A percentile compares a stretch with the other conserved stretches of the same genome.
Evolutionary conservation across 805 yeast species (phyloP).

Genomic region (Spathaspora girioi): DNA sequence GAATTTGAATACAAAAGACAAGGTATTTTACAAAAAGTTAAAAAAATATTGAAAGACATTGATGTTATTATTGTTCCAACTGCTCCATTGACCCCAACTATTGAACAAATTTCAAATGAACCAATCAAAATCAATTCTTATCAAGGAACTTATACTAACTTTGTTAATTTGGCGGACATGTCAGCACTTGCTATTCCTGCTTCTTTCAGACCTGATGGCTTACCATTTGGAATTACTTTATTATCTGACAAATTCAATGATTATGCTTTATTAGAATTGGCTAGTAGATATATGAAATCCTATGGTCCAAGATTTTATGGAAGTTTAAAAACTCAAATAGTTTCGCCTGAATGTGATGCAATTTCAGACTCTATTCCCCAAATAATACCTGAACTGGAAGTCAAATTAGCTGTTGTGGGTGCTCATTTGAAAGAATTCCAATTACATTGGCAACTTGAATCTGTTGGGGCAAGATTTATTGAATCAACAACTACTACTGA

Average conservation of each 20-base stretch:
- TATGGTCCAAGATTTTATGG: constrained; percentile 59
- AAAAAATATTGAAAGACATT: constrained; percentile 48
- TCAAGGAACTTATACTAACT: constrained; percentile 98
- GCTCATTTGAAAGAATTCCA: constrained; percentile 90
- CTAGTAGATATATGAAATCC: constrained; percentile 60
- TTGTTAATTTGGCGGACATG: constrained; percentile 90
- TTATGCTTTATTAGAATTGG: constrained; percentile 82
- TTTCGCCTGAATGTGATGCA: constrained; percentile 40
- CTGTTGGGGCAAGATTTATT: constrained; percentile 72
- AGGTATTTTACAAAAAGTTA: constrained; percentile 65
- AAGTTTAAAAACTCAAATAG: constrained; percentile 32
- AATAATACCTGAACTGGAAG: constrained; percentile 35
- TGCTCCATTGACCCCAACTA: constrained; percentile 86
- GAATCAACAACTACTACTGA: constrained; percentile 66
- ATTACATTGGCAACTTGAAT: constrained; percentile 89
- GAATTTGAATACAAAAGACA: constrained; percentile 85
- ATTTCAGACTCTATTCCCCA: constrained; percentile 44
- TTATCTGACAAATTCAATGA: constrained; percentile 82
- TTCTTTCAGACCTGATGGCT: constrained; percentile 78
- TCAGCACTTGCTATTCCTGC: constrained; percentile 90
- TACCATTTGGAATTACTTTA: constrained; percentile 88
- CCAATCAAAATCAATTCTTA: constrained; percentile 80
- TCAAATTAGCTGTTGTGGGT: constrained; percentile 90
- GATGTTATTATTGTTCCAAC: constrained; percentile 90
- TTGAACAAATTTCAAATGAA: constrained; percentile 66